Base-by-base conservation (phyloP, 257 asterid genomes). In the Solanum chilense region DNA sequence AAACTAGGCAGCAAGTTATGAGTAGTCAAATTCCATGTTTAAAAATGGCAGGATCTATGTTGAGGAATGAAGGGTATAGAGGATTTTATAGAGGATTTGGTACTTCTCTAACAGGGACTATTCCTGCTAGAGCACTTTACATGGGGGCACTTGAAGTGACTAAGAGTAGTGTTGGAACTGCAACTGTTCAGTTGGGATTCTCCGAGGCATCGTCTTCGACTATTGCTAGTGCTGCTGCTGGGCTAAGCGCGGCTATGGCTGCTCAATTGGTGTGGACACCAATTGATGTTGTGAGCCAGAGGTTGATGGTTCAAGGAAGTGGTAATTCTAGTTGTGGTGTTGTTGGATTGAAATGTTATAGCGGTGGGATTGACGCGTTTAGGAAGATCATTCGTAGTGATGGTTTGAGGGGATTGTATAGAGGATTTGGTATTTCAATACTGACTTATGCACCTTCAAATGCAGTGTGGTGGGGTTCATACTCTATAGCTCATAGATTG, bases 181-280 rank as follows among this genome's bases (percentile, higher is more conserved):
- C 97, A 42, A 93, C 94, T 35, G 87, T 77, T 62, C 91, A 68
- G 62, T 45, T 96, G 12, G 98, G 99, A 13, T 85, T 97, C 16
- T 93, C 99, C 0, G 99, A 97, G 76, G 92, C 95, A 9, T 90
- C 98, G 0, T 95, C 98, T 7, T 89, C 98, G 3, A 92, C 99
- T 47, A 88, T 97, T 12, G 99, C 99, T 18, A 97, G 93, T 86
- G 99, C 99, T 6, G 93, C 97, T 4, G 99, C 99, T 27, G 99
- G 99, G 8, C 87, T 96, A 9, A 96, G 95, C 52, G 97, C 99
- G 12, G 97, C 99, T 39, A 93, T 97, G 98, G 99, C 99, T 16
- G 99, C 99, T 29, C 99, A 97, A 75, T 86, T 97, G 89, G 99
- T 97, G 31, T 97, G 99, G 99, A 97, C 99, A 0, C 99, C 99